Evolutionary conservation across 2,329 filamentous ascomycete species (phyloP).

Genomic region (Aspergillus sp.): DNA sequence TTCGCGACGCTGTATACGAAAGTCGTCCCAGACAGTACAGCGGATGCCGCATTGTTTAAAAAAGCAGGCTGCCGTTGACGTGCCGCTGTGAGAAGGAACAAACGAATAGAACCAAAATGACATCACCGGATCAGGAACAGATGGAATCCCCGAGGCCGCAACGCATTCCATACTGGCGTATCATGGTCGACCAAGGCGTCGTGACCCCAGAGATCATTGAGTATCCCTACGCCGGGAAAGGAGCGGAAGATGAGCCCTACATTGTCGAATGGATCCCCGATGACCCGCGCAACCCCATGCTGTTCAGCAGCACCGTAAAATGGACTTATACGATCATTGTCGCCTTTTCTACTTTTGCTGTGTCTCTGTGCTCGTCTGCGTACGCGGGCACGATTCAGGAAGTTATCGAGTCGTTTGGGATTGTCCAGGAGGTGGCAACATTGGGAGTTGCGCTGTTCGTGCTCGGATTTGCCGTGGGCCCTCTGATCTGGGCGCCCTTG

Average conservation of each 20-base stretch:
- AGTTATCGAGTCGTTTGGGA: slow-evolving; percentile 19
- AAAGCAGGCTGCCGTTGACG: too few species aligned
- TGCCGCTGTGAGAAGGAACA: background rate
- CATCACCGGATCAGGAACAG: background rate
- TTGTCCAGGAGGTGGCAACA: slow-evolving; percentile 21
- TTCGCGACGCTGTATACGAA: too few species aligned
- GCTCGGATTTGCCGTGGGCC: slow-evolving; percentile 33
- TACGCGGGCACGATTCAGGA: slow-evolving; percentile 22
- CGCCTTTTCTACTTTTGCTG: slow-evolving; percentile 24
- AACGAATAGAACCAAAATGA: background rate
- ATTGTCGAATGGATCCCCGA: slow-evolving; percentile 29
- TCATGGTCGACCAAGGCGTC: slow-evolving; percentile 14
- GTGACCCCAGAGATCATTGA: slow-evolving; percentile 16
- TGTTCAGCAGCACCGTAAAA: slow-evolving; percentile 20
- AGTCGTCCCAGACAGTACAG: too few species aligned
- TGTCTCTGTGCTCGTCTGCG: slow-evolving; percentile 27
- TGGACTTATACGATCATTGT: slow-evolving; percentile 25
- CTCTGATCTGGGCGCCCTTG: slow-evolving; percentile 28
- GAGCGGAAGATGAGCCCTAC: slow-evolving; percentile 28
- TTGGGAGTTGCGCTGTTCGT: slow-evolving; percentile 34
- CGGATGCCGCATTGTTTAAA: too few species aligned
- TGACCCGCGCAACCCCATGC: slow-evolving; percentile 30
- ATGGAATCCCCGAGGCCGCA: slow-evolving; percentile 3
- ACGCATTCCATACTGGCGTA: slow-evolving; percentile 18
- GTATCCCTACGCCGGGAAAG: slow-evolving; percentile 20